These are phyloP conservation scores for Pyrenopolyporus hunteri DNA, from an alignment of 495 filamentous ascomycete species.

Conservation along the genomic window DNA sequence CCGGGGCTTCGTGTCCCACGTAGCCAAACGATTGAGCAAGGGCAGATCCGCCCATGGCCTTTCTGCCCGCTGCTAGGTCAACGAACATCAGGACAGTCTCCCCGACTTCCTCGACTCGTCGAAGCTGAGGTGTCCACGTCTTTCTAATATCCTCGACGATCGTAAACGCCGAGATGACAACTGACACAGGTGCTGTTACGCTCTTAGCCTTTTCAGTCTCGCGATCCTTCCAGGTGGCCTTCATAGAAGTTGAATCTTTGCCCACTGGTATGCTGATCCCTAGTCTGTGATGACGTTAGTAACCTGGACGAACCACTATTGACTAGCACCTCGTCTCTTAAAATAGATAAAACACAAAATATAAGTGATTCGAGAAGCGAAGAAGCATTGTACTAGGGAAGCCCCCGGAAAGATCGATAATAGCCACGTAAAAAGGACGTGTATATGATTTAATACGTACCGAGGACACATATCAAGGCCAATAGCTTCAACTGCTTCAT, in stretches of 20 bases:
- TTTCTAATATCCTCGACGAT: slow-evolving; percentile 77
- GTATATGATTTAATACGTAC: slow-evolving; percentile 60
- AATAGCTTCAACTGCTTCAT: slow-evolving; percentile 92
- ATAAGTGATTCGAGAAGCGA: too few relatives aligned
- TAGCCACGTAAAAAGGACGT: neutral
- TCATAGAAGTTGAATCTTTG: slow-evolving; percentile 99
- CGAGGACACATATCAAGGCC: slow-evolving; percentile 81
- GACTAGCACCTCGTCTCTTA: too few relatives aligned
- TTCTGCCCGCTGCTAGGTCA: slow-evolving; percentile 78
- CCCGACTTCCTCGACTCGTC: slow-evolving; percentile 82
- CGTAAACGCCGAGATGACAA: slow-evolving; percentile 89
- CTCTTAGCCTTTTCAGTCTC: slow-evolving; percentile 72
- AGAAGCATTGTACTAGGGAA: neutral
- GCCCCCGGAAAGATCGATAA: neutral
- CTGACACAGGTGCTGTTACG: slow-evolving; percentile 88
- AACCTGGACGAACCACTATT: too few relatives aligned
- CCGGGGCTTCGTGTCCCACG: slow-evolving; percentile 81
- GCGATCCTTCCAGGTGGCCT: slow-evolving; percentile 89
- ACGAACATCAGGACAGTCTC: slow-evolving; percentile 91
- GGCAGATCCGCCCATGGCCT: slow-evolving; percentile 88
- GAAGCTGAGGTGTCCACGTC: slow-evolving; percentile 93
- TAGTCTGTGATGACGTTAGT: slow-evolving; percentile 53
- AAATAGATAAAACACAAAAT: too few relatives aligned
- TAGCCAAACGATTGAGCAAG: slow-evolving; percentile 91
- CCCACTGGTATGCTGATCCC: slow-evolving; percentile 94